Base-by-base conservation (phyloP, 1,284 basidiomycete species). In the Boletus smithii region DNA sequence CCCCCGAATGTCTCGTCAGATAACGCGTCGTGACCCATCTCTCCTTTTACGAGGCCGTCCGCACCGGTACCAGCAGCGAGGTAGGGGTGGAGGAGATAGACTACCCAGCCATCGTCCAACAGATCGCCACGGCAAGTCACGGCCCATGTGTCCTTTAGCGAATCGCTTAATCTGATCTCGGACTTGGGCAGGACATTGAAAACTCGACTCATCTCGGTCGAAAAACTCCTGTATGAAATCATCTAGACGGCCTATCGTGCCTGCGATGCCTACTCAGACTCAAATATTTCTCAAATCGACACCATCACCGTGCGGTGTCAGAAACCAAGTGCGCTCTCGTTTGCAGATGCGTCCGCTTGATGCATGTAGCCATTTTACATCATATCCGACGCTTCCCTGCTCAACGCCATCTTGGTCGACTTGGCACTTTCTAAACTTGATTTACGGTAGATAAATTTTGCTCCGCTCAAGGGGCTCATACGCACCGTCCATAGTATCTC, bases 311-410 rank as follows among this genome's bases (percentile, higher is more conserved):
- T 71, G 7, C 62, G 69, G 1, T 73, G 74, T 20, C 73, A 73
- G 48, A 80, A 80, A 43, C 77, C 77, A 0, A 79, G 73, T 41
- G 79, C 79, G 1, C 57, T 80, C 20, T 69, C 72, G 4, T 75
- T 74, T 52, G 76, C 74, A 1, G 65, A 72, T 18, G 69, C 70
- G 0, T 77, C 77, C 2, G 74, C n/a, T n/a, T n/a, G n/a, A n/a
- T n/a, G n/a, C n/a, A n/a, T n/a, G n/a, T n/a, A n/a, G n/a, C n/a
- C n/a, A n/a, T n/a, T n/a, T n/a, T n/a, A n/a, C n/a, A n/a, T n/a
- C n/a, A n/a, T n/a, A n/a, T n/a, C n/a, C n/a, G n/a, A n/a, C n/a
- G n/a, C n/a, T n/a, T n/a, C n/a, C n/a, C n/a, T n/a, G n/a, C n/a
- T n/a, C n/a, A n/a, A n/a, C n/a, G n/a, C n/a, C n/a, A n/a, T n/a